Evolutionary conservation across 768 basidiomycete genomes (phyloP), one percentile per base, ranked within the genome.

Genomic region (Suillus plorans): DNA sequence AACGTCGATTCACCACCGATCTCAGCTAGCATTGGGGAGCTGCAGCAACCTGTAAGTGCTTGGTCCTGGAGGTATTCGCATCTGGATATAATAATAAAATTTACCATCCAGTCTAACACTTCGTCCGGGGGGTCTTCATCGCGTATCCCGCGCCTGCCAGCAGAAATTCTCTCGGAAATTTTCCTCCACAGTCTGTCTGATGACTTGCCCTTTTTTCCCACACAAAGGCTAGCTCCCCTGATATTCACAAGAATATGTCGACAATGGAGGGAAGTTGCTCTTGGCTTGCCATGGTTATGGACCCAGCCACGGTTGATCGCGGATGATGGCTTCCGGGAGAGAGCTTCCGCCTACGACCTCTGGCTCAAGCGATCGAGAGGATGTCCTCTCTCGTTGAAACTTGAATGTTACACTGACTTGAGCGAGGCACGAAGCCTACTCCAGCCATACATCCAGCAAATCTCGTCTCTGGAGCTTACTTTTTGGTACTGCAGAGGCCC

Each of bases 131-230:
- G 70, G 4, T 68, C 76, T 1, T 37, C 70, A 28, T 70, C 71
- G 12, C 64, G 67, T 42, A 80, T 85, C 62, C 70, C 74, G 58
- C 66, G 68, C 14, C 72, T 86, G 9, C 84, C 85, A 8, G 57
- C 79, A 1, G 85, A 86, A 69, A 69, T 85, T 4, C 77, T 79
- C 36, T 76, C 79, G 37, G 80, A 84, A 70, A 81, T 86, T 39
- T 85, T 85, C 69, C 67, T 70, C 12, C 74, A 77, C 25, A 80
- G 79, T 67, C 68, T 80, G n/a, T 69, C 73, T 3, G n/a, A 62
- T 0, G 69, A 73, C 22, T 59, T 68, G 0, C 55, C 69, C 58
- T 66, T 71, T 36, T 76, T 76, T 56, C 74, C 73, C 10, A 65
- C 72, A 37, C 57, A 64, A 16, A 36, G 20, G 2, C 64, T 69